Conservation (phyloP, 176 grass and related monocot species). For the Oryza glaberrima region DNA sequence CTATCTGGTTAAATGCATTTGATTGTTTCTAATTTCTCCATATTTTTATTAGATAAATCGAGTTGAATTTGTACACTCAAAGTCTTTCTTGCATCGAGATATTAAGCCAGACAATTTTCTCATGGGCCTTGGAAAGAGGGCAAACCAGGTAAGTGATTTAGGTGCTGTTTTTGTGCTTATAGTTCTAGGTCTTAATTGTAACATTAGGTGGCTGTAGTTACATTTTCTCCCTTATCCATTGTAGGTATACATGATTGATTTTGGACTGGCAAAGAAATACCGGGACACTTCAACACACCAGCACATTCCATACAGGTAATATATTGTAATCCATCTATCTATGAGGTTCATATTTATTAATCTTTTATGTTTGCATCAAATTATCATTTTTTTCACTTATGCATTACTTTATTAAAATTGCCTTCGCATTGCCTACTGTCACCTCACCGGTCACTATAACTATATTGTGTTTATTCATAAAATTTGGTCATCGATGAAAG, state of each 20-base stretch:
- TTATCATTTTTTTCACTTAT: slow-evolving; percentile 15
- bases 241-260: slow-evolving; percentile 93
- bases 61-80: slow-evolving; percentile 76
- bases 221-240: slow-evolving; percentile 17
- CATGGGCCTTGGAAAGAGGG: slow-evolving; percentile 82
- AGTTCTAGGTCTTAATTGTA: slow-evolving; percentile 21
- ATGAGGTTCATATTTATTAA: slow-evolving; percentile 18
- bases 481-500: not conserved
- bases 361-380: slow-evolving; percentile 15
- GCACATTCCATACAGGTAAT: slow-evolving; percentile 92
- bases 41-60: slow-evolving; percentile 68
- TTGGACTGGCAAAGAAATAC: slow-evolving; percentile 93
- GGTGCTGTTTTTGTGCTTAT: not conserved
- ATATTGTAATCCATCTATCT: slow-evolving; percentile 11
- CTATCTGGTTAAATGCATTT: slow-evolving; percentile 25
- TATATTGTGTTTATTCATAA: slow-evolving; percentile 21
- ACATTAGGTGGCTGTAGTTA: not conserved
- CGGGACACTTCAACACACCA: slow-evolving; percentile 71
- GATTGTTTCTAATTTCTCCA: slow-evolving; percentile 12
- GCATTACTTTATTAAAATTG: not conserved
- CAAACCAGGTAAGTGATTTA: slow-evolving; percentile 60
- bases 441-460: not conserved
- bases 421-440: not conserved
- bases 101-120: slow-evolving; percentile 98
- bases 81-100: slow-evolving; percentile 91